phyloP scores from a whole-genome alignment of 257 asterid species.

The Rehmannia glutinosa region DNA sequence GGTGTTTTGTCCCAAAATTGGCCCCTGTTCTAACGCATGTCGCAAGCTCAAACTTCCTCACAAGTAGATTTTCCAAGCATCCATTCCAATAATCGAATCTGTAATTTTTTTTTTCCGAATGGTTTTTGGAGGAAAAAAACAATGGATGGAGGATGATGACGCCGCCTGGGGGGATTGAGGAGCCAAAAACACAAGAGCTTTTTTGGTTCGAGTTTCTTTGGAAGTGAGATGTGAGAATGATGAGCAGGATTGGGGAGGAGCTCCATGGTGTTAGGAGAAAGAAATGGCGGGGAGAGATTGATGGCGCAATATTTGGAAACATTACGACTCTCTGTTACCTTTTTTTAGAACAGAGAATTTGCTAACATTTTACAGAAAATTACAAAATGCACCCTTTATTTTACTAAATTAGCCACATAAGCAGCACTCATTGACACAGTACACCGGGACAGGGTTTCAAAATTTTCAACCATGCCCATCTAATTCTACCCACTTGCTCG shows the following conservation, averaged over 20 bases:
- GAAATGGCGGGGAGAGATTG: constrained; percentile 85
- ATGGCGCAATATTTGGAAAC: constrained; percentile 45
- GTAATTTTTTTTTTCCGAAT: not conserved
- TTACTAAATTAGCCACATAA: too few relatives aligned
- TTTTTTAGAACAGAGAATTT: too few relatives aligned
- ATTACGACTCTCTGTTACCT: too few relatives aligned
- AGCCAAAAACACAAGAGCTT: constrained; percentile 30
- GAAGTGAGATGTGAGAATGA: constrained; percentile 33
- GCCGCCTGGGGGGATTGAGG: constrained; percentile 21
- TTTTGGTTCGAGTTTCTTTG: constrained; percentile 30
- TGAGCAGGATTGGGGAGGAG: constrained; percentile 31
- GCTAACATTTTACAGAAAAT: too few relatives aligned
- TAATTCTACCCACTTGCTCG: too few relatives aligned
- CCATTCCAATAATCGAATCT: constrained; percentile 14
- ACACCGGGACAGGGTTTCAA: too few relatives aligned
- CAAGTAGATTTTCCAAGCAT: not conserved
- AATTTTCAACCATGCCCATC: too few relatives aligned
- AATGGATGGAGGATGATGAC: constrained; percentile 17
- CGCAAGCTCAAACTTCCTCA: constrained; percentile 16
- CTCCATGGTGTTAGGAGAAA: constrained; percentile 55
- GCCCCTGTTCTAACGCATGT: not conserved
- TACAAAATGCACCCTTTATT: too few relatives aligned
- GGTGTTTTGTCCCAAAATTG: not conserved
- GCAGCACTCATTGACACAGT: too few relatives aligned
- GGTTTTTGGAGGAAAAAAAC: not conserved